Base-by-base conservation (phyloP, 148 eudicot genomes). In the Cornus florida region DNA sequence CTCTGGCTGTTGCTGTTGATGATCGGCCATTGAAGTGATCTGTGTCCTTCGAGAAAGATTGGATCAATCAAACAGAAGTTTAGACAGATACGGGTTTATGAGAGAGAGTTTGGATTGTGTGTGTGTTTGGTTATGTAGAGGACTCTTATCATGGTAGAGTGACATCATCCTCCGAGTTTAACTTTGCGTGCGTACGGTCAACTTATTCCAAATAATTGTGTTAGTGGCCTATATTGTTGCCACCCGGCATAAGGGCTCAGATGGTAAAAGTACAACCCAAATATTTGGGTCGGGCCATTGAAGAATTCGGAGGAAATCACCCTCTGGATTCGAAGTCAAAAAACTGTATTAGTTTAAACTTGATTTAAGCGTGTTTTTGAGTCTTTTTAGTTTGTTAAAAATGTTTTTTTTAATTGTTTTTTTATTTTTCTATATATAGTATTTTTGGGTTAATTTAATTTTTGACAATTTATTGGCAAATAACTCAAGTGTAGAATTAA, bases 21-120 rank as follows among this genome's bases (percentile, higher is more conserved):
- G 89, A 81, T 86, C 90, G 70, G 86, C 91, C 94, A 89, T 89
- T 3, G 69, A 70, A 59, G 62, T 35, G 38, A 35, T 35, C 38
- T 35, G 23, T 23, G 9, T 24, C 24, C 28, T 50, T 3, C 12
- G 24, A 20, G 41, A 22, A 31, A 22, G 33, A 71, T 39, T 5
- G 64, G 12, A 57, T 57, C 64, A 14, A 57, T 62, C 66, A n/a
- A 5, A n/a, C 8, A n/a, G 23, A 9, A 62, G 7, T 62, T 17
- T 62, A 20, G 23, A n/a, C 9, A n/a, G 22, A 62, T 3, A 19
- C 20, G 66, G 59, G 0, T 53, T 53, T 53, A 11, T 11, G 66
- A 62, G 23, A 62, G 23, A 20, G 66, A 62, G 66, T 28, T 28
- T 28, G 28, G 28, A 28, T 28, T 28, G 28, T 28, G 28, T 28